Conservation (phyloP, 2,329 filamentous ascomycete genomes). For the Phaeophleospora eucalypticola region DNA sequence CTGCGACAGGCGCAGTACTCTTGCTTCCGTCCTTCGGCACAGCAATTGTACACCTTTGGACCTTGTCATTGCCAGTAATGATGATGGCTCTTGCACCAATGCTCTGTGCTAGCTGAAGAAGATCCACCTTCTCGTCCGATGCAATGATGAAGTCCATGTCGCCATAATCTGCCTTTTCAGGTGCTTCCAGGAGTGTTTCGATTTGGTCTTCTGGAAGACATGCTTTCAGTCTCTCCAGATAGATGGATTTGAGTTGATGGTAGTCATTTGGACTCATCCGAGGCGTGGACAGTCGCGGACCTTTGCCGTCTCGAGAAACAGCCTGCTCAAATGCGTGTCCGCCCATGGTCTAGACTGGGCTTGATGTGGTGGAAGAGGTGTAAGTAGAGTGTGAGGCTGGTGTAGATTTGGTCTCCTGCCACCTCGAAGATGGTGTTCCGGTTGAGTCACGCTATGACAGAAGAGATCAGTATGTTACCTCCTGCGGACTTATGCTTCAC, state of each 20-base stretch:
- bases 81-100: constrained; percentile 45
- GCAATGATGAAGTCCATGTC: constrained; percentile 65
- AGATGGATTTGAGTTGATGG: constrained; percentile 44
- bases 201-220: constrained; percentile 51
- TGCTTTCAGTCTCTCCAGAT: constrained; percentile 43
- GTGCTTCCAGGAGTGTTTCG: constrained; percentile 62
- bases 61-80: constrained; percentile 7
- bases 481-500: no score
- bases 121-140: constrained; percentile 18
- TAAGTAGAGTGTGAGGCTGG: background rate
- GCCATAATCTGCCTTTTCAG: constrained; percentile 63
- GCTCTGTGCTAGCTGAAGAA: constrained; percentile 34
- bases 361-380: background rate
- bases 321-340: constrained; percentile 55
- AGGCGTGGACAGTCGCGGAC: constrained; percentile 53
- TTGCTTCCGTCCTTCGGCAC: constrained; percentile 18
- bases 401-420: no score
- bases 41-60: constrained; percentile 21
- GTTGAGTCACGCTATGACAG: background rate
- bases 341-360: constrained; percentile 52
- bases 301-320: constrained; percentile 33
- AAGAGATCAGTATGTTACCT: no score
- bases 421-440: background rate
- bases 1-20: constrained; percentile 1
- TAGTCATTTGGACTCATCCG: constrained; percentile 63